A percentile compares a stretch with the other conserved stretches of the same genome.
phyloP scores from a whole-genome alignment of 1,284 basidiomycete genomes.

The Leccinum solheimii region DNA sequence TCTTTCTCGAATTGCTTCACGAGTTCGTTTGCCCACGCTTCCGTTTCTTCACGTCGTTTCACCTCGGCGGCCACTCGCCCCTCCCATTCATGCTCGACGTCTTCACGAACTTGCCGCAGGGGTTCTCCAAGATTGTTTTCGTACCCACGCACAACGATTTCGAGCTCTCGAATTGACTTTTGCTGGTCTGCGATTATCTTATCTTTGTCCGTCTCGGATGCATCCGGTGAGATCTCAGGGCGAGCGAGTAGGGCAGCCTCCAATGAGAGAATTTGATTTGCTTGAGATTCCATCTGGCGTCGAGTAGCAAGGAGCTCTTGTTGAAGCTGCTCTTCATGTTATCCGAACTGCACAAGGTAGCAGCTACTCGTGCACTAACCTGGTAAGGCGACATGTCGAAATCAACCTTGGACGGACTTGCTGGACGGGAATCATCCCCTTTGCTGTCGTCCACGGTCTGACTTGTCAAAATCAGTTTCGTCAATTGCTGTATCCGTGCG shows the following conservation, averaged over 20 bases:
- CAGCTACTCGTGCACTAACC: conserved; percentile 39
- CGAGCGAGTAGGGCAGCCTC: conserved; percentile 69
- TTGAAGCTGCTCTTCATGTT: conserved; percentile 59
- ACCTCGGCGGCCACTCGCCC: conserved; percentile 61
- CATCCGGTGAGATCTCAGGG: conserved; percentile 57
- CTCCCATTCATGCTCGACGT: conserved; percentile 79
- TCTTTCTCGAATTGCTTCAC: conserved; percentile 74
- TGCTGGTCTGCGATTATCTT: conserved; percentile 65
- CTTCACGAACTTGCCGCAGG: conserved; percentile 69
- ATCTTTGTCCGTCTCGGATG: conserved; percentile 70
- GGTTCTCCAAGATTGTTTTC: conserved; percentile 73
- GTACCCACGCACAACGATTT: conserved; percentile 67
- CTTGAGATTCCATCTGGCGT: conserved; percentile 73
- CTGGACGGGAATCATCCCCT: conserved; percentile 69
- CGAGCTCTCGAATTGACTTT: conserved; percentile 69
- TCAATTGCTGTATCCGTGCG: conserved; percentile 78
- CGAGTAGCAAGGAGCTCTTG: conserved; percentile 80
- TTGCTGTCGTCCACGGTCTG: conserved; percentile 71
- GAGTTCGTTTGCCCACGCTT: conserved; percentile 69
- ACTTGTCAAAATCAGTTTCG: conserved; percentile 84
- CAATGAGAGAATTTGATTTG: conserved; percentile 77
- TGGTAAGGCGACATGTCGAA: conserved; percentile 85
- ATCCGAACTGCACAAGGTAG: conserved; percentile 1
- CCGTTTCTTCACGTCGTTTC: conserved; percentile 61
- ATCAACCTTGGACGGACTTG: conserved; percentile 80